Conservation (phyloP, 306 rosid genomes). For the Mimosa pudica region DNA sequence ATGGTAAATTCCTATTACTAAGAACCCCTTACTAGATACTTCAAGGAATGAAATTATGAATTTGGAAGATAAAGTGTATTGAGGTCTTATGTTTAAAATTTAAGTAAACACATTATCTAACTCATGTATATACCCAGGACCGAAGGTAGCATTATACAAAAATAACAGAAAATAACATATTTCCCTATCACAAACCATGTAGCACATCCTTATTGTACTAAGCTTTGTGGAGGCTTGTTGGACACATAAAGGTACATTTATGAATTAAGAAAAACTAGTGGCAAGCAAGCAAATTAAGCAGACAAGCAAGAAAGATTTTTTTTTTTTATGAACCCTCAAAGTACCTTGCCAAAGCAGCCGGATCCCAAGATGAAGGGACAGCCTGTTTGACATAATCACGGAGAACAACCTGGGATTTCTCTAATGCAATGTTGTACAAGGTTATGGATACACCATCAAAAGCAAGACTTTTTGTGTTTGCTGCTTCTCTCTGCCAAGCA, state of each 20-base stretch:
- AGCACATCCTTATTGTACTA: neutral
- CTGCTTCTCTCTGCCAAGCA: slow-evolving; percentile 88
- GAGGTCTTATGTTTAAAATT: no score
- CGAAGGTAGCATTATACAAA: no score
- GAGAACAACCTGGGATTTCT: slow-evolving; percentile 64
- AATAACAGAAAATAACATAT: neutral
- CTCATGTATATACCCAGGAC: no score
- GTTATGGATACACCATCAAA: slow-evolving; percentile 74
- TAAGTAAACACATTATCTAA: no score
- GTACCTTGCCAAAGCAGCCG: slow-evolving; percentile 78
- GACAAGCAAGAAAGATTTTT: no score
- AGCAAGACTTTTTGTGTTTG: slow-evolving; percentile 76
- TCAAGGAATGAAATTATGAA: no score
- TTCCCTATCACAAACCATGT: neutral
- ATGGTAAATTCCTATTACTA: no score
- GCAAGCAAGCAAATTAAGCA: neutral
- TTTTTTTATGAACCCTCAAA: slow-evolving; percentile 28
- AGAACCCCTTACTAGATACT: no score
- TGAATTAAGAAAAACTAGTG: neutral
- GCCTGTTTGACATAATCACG: slow-evolving; percentile 69
- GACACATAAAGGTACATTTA: slow-evolving; percentile 5
- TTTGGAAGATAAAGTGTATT: no score
- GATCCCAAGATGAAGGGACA: slow-evolving; percentile 90
- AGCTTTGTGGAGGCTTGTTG: slow-evolving; percentile 13
- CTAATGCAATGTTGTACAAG: slow-evolving; percentile 69